phyloP scores from a whole-genome alignment of 768 basidiomycete species.

The Amanita subjunquillea region DNA sequence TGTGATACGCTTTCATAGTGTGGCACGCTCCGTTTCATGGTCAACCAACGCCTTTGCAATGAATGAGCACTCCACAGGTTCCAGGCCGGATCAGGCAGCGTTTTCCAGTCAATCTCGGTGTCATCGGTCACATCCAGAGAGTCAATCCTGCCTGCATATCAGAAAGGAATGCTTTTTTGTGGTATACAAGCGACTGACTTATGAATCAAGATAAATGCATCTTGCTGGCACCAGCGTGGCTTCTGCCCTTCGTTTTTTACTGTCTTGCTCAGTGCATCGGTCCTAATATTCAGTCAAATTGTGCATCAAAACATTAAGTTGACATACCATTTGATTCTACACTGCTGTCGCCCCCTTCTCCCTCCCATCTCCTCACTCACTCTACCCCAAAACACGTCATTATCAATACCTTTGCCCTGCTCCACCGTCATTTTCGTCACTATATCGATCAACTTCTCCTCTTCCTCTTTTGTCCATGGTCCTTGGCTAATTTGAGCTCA shows the following conservation, averaged over 20 bases:
- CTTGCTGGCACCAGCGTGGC: constrained; percentile 65
- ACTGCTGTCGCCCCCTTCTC: constrained; percentile 70
- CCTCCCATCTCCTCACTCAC: constrained; percentile 74
- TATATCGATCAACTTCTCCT: constrained; percentile 61
- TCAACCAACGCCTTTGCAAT: constrained; percentile 71
- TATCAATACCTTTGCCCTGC: constrained; percentile 64
- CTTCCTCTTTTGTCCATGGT: constrained; percentile 72
- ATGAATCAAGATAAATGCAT: constrained; percentile 73
- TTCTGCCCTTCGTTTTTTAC: constrained; percentile 64
- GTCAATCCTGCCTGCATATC: constrained; percentile 42
- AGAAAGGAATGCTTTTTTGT: not conserved
- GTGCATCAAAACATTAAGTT: not conserved
- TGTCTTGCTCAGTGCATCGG: constrained; percentile 62
- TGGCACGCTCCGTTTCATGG: constrained; percentile 69
- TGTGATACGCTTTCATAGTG: constrained; percentile 76
- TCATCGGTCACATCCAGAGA: constrained; percentile 69
- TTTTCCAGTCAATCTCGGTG: constrained; percentile 81
- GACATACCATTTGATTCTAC: constrained; percentile 77
- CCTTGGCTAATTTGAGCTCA: constrained; percentile 24
- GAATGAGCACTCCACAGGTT: constrained; percentile 79
- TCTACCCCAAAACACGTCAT: constrained; percentile 76
- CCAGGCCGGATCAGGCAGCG: constrained; percentile 64
- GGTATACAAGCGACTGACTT: constrained; percentile 39
- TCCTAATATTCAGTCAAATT: constrained; percentile 33
- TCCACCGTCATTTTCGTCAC: constrained; percentile 66